Evolutionary conservation across 108 stramenopile genomes (phyloP).

Genomic region (Phaeodactylum tricornutum): DNA sequence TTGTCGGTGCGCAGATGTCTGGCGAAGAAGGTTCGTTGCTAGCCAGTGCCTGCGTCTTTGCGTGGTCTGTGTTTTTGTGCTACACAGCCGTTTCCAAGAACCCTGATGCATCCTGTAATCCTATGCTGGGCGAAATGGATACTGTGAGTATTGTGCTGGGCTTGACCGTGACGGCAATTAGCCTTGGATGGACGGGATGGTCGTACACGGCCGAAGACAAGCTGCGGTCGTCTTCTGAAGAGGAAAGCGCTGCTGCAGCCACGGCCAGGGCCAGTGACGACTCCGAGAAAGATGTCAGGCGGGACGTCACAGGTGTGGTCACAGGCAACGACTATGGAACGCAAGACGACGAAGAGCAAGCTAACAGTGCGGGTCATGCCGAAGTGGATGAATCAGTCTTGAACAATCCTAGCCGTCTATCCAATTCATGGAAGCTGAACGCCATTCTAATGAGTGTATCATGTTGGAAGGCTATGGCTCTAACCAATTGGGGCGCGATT

Average conservation of each 20-base stretch:
- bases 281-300: constrained; percentile 7
- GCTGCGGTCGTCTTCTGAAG: constrained; percentile 5
- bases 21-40: constrained; percentile 75
- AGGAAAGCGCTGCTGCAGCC: constrained; percentile 2
- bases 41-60: constrained; percentile 68
- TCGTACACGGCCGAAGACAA: constrained; percentile 46
- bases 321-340: constrained; percentile 21
- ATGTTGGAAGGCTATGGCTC: constrained; percentile 84
- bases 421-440: constrained; percentile 87
- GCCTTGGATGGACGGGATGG: constrained; percentile 76
- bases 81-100: constrained; percentile 69
- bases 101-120: constrained; percentile 75
- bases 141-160: constrained; percentile 61
- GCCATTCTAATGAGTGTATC: constrained; percentile 57
- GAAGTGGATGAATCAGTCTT: constrained; percentile 9
- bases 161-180: constrained; percentile 55
- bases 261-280: background rate
- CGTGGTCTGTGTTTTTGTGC: constrained; percentile 80
- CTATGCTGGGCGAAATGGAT: constrained; percentile 59
- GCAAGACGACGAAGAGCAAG: constrained; percentile 2
- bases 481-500: constrained; percentile 87
- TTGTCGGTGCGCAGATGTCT: constrained; percentile 52
- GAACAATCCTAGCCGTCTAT: constrained; percentile 20
- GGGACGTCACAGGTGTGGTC: constrained; percentile 36
- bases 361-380: background rate